Evolutionary conservation across 2,329 filamentous ascomycete genomes (phyloP).

Genomic region (Juglanconis oblonga): DNA sequence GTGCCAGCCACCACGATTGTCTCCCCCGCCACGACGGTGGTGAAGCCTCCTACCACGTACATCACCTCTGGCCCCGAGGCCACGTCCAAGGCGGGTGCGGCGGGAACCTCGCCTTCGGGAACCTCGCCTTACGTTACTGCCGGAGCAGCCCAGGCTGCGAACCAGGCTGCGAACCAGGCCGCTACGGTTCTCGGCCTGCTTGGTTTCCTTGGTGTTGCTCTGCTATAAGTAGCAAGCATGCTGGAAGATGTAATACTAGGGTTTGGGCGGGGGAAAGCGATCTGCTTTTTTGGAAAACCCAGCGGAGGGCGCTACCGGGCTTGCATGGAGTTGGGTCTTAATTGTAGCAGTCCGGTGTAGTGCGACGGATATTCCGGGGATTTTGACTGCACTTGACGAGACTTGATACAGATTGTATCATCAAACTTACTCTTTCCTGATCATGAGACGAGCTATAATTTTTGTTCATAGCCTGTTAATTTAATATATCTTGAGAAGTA

Average conservation of each 20-base stretch:
- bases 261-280: background rate
- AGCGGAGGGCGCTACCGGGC: no score
- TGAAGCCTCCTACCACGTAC: no score
- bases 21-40: no score
- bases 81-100: constrained; percentile 1
- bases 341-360: background rate
- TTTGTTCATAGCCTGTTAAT: no score
- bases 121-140: constrained; percentile 19
- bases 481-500: no score
- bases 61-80: background rate
- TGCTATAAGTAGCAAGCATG: constrained; percentile 35
- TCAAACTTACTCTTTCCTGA: no score
- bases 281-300: no score
- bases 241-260: background rate
- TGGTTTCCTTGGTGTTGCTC: constrained; percentile 37
- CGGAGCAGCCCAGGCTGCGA: constrained; percentile 20
- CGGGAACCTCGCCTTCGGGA: background rate
- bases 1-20: background rate
- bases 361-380: background rate
- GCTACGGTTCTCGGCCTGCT: constrained; percentile 33
- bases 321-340: no score
- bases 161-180: constrained; percentile 25
- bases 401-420: no score
- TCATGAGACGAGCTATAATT: no score
- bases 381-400: no score